These are phyloP conservation scores for Diddensiella santjacobensis DNA, from an alignment of 805 yeast species.

Conservation along the genomic window DNA sequence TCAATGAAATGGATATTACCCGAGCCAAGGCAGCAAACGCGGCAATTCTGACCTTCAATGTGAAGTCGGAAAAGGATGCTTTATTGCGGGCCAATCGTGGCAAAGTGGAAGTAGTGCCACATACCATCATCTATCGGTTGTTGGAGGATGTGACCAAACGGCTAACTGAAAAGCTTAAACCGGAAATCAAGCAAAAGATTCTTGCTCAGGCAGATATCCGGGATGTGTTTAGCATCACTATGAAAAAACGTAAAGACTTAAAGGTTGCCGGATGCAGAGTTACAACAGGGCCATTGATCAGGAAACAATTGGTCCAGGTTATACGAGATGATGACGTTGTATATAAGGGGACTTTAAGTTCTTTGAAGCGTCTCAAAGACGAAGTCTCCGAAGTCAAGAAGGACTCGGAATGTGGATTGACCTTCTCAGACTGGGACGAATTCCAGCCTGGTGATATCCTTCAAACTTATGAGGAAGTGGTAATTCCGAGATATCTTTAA, in stretches of 20 bases:
- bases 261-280: constrained; percentile 89
- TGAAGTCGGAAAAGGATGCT: constrained; percentile 62
- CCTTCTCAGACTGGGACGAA: constrained; percentile 61
- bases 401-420: constrained; percentile 87
- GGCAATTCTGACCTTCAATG: constrained; percentile 72
- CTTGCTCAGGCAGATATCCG: constrained; percentile 65
- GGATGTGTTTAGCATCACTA: constrained; percentile 66
- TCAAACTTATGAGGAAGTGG: constrained; percentile 66
- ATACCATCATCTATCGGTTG: constrained; percentile 80
- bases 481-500: constrained; percentile 47
- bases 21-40: constrained; percentile 71
- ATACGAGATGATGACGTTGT: constrained; percentile 47
- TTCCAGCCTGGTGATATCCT: constrained; percentile 74
- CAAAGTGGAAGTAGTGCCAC: constrained; percentile 57
- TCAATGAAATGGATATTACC: constrained; percentile 62
- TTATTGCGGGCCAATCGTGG: constrained; percentile 51
- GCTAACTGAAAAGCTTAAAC: constrained; percentile 57
- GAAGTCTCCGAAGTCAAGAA: constrained; percentile 73
- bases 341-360: constrained; percentile 58
- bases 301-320: constrained; percentile 57
- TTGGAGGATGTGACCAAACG: constrained; percentile 76
- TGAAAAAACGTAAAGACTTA: constrained; percentile 45
- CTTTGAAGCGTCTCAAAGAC: constrained; percentile 78
- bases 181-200: constrained; percentile 62
- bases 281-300: constrained; percentile 58